phyloP scores from a whole-genome alignment of 371 early-diverging fungal genomes.

The Coemansia sp. region DNA sequence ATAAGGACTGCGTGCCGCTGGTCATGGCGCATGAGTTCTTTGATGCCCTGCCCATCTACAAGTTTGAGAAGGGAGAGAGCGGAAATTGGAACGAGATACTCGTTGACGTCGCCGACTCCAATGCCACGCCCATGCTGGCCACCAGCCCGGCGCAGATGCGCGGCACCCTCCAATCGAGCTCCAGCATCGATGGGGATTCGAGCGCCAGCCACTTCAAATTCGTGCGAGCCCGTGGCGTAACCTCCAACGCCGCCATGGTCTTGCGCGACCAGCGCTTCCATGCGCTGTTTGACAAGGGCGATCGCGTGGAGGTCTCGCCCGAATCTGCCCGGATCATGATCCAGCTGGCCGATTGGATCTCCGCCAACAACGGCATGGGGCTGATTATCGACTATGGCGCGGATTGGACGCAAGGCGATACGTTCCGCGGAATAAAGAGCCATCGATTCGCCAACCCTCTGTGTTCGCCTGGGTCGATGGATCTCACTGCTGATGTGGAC shows the following conservation, averaged over 20 bases:
- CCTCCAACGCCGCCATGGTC: slow-evolving; percentile 64
- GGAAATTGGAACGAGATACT: slow-evolving; percentile 87
- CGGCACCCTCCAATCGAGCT: not conserved
- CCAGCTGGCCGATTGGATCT: slow-evolving; percentile 65
- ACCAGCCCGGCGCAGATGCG: slow-evolving; percentile 43
- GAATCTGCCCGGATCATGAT: slow-evolving; percentile 67
- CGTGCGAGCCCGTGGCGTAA: slow-evolving; percentile 67
- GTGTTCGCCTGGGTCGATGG: slow-evolving; percentile 78
- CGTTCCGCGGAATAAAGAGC: slow-evolving; percentile 81
- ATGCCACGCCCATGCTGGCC: not conserved
- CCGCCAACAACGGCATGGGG: slow-evolving; percentile 69
- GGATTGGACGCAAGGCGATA: slow-evolving; percentile 72
- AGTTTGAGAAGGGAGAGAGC: slow-evolving; percentile 66
- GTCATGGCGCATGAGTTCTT: slow-evolving; percentile 89
- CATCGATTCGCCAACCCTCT: slow-evolving; percentile 82
- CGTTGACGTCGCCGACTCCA: slow-evolving; percentile 61
- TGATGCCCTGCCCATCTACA: slow-evolving; percentile 92
- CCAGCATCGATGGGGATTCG: slow-evolving; percentile 1
- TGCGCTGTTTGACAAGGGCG: slow-evolving; percentile 61
- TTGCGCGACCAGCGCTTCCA: slow-evolving; percentile 54
- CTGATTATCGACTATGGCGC: slow-evolving; percentile 91
- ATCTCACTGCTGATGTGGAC: slow-evolving; percentile 93
- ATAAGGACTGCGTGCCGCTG: slow-evolving; percentile 28
- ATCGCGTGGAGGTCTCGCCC: slow-evolving; percentile 81
- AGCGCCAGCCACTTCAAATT: slow-evolving; percentile 72